These are phyloP conservation scores for Annulohypoxylon truncatum DNA, from an alignment of 2,329 filamentous ascomycete genomes.

Conservation along the genomic window DNA sequence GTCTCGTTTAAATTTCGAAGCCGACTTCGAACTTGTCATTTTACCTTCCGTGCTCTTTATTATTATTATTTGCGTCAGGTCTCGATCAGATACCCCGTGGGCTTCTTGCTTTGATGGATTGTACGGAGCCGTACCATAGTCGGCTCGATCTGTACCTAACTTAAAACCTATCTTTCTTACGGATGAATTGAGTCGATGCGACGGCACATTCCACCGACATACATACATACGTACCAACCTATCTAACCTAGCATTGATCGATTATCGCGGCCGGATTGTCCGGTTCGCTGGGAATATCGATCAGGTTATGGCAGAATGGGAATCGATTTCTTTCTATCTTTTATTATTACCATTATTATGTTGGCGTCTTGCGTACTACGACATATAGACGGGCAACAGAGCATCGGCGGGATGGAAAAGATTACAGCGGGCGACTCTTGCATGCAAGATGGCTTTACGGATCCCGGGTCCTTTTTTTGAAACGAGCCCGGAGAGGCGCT, in stretches of 20 bases:
- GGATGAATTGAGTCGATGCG: slow-evolving; percentile 11
- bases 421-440: slow-evolving; percentile 18
- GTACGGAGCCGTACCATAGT: slow-evolving; percentile 10
- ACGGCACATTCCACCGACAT: slow-evolving; percentile 6
- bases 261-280: slow-evolving; percentile 1
- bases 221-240: slow-evolving; percentile 18
- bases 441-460: slow-evolving; percentile 28
- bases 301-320: slow-evolving; percentile 5
- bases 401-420: slow-evolving; percentile 13
- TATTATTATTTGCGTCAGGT: slow-evolving; percentile 20
- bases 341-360: slow-evolving; percentile 6
- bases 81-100: slow-evolving; percentile 38
- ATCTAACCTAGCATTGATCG: slow-evolving; percentile 26
- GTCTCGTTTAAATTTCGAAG: slow-evolving; percentile 31
- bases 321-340: slow-evolving; percentile 14
- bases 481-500: slow-evolving; percentile 17
- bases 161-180: not conserved
- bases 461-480: slow-evolving; percentile 9
- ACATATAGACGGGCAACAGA: slow-evolving; percentile 18
- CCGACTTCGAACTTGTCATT: slow-evolving; percentile 2
- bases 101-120: slow-evolving; percentile 29
- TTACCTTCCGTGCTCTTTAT: slow-evolving; percentile 5
- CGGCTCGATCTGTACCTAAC: slow-evolving; percentile 30
- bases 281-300: not conserved
- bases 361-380: slow-evolving; percentile 8